A percentile compares a stretch with the other conserved stretches of the same genome.
phyloP scores from a whole-genome alignment of 2,329 filamentous ascomycete species.

The Pestalotiopsis fici region DNA sequence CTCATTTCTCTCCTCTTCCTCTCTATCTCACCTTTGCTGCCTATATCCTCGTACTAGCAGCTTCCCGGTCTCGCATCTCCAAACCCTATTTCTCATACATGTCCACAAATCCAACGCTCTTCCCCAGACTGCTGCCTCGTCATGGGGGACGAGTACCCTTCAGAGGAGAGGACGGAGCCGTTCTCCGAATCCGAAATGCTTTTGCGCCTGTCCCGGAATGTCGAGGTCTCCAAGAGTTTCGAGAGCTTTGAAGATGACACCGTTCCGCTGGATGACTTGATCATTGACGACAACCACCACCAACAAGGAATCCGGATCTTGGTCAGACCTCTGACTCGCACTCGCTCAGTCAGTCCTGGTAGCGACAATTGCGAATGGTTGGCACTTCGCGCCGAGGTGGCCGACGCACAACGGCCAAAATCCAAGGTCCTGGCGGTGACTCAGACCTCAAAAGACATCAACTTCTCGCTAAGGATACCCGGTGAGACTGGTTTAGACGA shows the following conservation, averaged over 20 bases:
- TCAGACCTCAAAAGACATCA: conserved; percentile 61
- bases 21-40: not conserved
- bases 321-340: conserved; percentile 53
- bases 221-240: conserved; percentile 45
- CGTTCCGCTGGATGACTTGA: conserved; percentile 55
- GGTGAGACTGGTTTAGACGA: conserved; percentile 43
- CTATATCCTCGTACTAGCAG: not conserved
- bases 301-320: conserved; percentile 58
- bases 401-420: conserved; percentile 50
- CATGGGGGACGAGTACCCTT: conserved; percentile 49
- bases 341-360: conserved; percentile 57
- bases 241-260: conserved; percentile 38
- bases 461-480: conserved; percentile 59
- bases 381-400: conserved; percentile 54
- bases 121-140: conserved; percentile 13
- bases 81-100: not conserved
- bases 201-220: conserved; percentile 42
- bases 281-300: conserved; percentile 53
- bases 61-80: not conserved
- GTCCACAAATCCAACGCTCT: not conserved
- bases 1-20: conserved; percentile 9
- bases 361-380: conserved; percentile 60
- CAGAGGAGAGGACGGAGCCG: conserved; percentile 58
- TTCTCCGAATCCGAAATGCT: conserved; percentile 59
- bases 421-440: conserved; percentile 61